phyloP scores from a whole-genome alignment of 345 rosid genomes.

The Arabis hirsuta region DNA sequence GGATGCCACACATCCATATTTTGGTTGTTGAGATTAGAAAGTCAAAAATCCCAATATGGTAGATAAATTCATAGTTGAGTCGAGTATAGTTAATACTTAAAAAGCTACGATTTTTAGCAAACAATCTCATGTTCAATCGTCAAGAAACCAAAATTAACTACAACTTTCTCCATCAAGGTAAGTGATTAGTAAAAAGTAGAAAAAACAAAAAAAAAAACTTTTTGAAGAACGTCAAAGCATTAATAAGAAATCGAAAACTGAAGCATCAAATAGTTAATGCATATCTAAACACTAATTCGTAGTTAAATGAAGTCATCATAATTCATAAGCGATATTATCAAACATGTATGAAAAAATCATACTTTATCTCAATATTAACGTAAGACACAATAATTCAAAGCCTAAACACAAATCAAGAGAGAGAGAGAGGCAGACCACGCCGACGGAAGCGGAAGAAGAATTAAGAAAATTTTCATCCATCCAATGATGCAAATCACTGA shows the following conservation, averaged over 20 bases:
- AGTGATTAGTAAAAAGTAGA: too few relatives aligned
- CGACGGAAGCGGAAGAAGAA: constrained; percentile 66
- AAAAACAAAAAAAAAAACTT: neutral
- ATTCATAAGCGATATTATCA: too few relatives aligned
- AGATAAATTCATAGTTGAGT: too few relatives aligned
- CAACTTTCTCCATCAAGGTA: too few relatives aligned
- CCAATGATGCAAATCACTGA: constrained; percentile 96
- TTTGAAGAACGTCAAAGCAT: neutral
- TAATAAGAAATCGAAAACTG: neutral
- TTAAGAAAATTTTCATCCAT: constrained; percentile 93
- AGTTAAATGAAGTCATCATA: too few relatives aligned
- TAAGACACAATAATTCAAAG: too few relatives aligned
- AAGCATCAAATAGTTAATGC: neutral
- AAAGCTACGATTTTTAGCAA: neutral
- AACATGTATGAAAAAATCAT: too few relatives aligned
- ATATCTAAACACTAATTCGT: neutral
- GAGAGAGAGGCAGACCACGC: constrained; percentile 61
- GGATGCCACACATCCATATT: too few relatives aligned
- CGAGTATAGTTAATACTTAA: too few relatives aligned
- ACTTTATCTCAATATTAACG: too few relatives aligned
- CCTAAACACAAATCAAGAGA: constrained; percentile 3
- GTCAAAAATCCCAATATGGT: too few relatives aligned
- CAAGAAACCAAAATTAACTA: neutral
- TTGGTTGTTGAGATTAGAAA: too few relatives aligned
- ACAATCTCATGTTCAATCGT: neutral